Base-by-base conservation (phyloP, 768 basidiomycete genomes). In the Suillus clintonianus region DNA sequence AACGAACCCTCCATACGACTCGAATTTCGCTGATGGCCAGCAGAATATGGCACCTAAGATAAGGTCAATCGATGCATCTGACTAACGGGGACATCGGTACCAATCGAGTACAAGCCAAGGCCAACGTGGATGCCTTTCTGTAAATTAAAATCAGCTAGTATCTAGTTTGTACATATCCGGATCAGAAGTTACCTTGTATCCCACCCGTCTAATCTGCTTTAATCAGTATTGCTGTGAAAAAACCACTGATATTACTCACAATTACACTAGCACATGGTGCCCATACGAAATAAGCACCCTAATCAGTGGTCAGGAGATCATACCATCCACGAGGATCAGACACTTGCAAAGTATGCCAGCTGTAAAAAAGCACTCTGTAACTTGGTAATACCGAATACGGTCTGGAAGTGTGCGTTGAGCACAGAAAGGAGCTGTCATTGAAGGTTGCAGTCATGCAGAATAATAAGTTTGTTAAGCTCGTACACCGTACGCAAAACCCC, bases 311-410 rank as follows among this genome's bases (percentile, higher is more conserved):
- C 8, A 56, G 63, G 42, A 17, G 45, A 59, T 8, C 15, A 39
- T 0, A 5, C 22, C n/a, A 10, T 36, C 5, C 3, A 5, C n/a
- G 39, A 39, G 24, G 47, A 39, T 54, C 30, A 24, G 30, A 54
- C 43, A 66, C 81, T 67, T 64, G 84, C 83, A 69, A 89, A 89
- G 71, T 90, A 91, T 4, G 89, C 88, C 34, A 90, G 79, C 68
- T 92, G 90, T 62, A 93, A 81, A 66, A 91, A 80, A 6, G 90
- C 89, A 60, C 89, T 90, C 74, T 90, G 85, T 27, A 88, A 79
- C 72, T 88, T 90, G 47, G 80, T 77, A 71, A 93, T 89, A 14
- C 80, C 79, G 71, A 92, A 89, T 42, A 90, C 83, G 4, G 74
- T 73, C 77, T 91, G 90, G 76, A 92, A 91, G 76, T 91, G 90